Percentiles rank a stretch among this genome's conserved stretches.
phyloP scores from a whole-genome alignment of 805 yeast species.

The Yarrowia alimentaria region DNA sequence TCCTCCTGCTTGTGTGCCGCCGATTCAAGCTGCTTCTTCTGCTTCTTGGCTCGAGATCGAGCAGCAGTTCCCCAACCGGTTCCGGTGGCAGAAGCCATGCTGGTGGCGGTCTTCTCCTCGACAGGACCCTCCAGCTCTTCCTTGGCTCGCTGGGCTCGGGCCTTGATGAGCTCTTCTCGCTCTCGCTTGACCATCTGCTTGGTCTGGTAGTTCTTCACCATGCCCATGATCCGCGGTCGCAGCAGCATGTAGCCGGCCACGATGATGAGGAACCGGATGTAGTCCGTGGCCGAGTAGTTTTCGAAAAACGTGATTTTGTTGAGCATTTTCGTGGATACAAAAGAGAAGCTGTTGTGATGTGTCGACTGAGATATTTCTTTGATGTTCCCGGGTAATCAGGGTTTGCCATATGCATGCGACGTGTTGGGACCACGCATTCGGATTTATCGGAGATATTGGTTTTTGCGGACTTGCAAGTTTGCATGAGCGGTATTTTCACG shows the following conservation, averaged over 20 bases:
- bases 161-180: conserved; percentile 6
- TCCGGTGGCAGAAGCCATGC: conserved; percentile 57
- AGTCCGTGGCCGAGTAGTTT: conserved; percentile 23
- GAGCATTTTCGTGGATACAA: too few relatives aligned
- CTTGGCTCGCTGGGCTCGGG: background rate
- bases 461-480: too few relatives aligned
- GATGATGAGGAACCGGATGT: conserved; percentile 27
- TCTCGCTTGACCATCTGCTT: conserved; percentile 27
- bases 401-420: too few relatives aligned
- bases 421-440: too few relatives aligned
- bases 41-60: conserved; percentile 17
- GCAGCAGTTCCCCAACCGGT: conserved; percentile 27
- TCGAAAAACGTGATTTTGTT: conserved; percentile 24
- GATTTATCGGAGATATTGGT: too few relatives aligned
- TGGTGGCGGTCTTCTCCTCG: conserved; percentile 56
- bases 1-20: conserved; percentile 9
- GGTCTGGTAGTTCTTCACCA: conserved; percentile 26
- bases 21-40: conserved; percentile 13
- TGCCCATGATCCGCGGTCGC: conserved; percentile 25
- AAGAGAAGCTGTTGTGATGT: too few relatives aligned
- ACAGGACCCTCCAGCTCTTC: conserved; percentile 10
- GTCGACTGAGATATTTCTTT: too few relatives aligned
- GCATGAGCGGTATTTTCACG: too few relatives aligned
- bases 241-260: conserved; percentile 26
- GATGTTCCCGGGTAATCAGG: too few relatives aligned